These are phyloP conservation scores for Solanum aculeatissimum DNA, from an alignment of 305 asterid genomes.

Conservation along the genomic window DNA sequence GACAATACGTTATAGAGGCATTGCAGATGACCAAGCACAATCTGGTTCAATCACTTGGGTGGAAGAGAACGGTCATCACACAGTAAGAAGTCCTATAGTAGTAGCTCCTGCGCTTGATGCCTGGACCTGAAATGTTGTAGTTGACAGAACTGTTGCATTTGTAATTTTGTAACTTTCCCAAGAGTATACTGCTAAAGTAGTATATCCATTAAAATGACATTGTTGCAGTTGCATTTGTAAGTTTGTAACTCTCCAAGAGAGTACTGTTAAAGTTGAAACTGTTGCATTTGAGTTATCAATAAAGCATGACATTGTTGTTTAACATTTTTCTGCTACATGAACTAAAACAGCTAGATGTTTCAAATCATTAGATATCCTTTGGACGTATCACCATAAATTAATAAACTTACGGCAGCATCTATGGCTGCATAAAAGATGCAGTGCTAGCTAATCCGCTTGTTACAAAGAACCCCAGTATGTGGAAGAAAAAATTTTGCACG, in stretches of 20 bases:
- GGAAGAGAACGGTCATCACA: background rate
- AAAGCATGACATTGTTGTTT: background rate
- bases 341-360: background rate
- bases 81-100: conserved; percentile 11
- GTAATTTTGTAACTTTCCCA: too few species aligned
- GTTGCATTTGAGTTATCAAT: background rate
- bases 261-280: background rate
- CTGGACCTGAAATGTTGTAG: background rate
- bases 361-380: background rate
- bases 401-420: background rate
- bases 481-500: background rate
- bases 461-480: background rate
- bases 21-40: background rate
- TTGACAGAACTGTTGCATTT: background rate
- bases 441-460: background rate
- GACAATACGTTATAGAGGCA: background rate
- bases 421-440: background rate
- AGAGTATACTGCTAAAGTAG: background rate
- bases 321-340: background rate
- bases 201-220: background rate
- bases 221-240: background rate
- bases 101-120: background rate
- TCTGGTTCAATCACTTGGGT: conserved; percentile 10
- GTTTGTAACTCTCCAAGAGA: background rate
- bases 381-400: background rate